Percentiles rank a stretch among this genome's conserved stretches.
Conservation (phyloP, 306 rosid species). For the Rubus idaeus region DNA sequence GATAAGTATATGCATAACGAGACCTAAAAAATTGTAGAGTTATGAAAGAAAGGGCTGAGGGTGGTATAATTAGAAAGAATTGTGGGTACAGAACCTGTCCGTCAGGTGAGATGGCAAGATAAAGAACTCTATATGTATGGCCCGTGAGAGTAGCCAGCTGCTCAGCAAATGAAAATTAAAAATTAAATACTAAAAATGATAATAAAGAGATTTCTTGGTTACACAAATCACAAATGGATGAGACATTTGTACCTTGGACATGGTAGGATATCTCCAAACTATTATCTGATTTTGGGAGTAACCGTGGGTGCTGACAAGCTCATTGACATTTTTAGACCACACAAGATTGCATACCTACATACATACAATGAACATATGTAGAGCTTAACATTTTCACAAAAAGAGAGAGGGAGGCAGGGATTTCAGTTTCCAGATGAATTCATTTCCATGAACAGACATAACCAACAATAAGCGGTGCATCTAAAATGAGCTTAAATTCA, state of each 20-base stretch:
- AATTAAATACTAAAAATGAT: conserved; percentile 1
- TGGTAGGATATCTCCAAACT: conserved; percentile 96
- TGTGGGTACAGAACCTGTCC: conserved; percentile 70
- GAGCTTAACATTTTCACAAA: not conserved
- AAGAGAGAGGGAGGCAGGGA: not conserved
- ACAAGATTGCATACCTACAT: conserved; percentile 95
- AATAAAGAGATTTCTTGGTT: not conserved
- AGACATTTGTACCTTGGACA: conserved; percentile 76
- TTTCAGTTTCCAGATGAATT: not conserved
- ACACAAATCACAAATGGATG: not conserved
- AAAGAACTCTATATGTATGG: conserved; percentile 89
- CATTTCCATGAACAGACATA: not conserved
- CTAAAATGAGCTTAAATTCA: not conserved
- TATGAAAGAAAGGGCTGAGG: not conserved
- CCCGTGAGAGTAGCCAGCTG: conserved; percentile 97
- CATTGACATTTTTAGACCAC: conserved; percentile 98
- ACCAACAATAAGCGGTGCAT: not conserved
- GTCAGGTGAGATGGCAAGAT: conserved; percentile 96
- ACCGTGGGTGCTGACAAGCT: conserved; percentile 96
- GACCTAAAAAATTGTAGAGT: not conserved
- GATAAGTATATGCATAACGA: conserved; percentile 9
- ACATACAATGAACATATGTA: conserved; percentile 25
- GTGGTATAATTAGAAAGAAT: not conserved
- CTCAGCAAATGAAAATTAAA: conserved; percentile 24
- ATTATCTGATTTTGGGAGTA: conserved; percentile 98